phyloP scores from a whole-genome alignment of 2,329 filamentous ascomycete species.

The Exophiala oligosperma region DNA sequence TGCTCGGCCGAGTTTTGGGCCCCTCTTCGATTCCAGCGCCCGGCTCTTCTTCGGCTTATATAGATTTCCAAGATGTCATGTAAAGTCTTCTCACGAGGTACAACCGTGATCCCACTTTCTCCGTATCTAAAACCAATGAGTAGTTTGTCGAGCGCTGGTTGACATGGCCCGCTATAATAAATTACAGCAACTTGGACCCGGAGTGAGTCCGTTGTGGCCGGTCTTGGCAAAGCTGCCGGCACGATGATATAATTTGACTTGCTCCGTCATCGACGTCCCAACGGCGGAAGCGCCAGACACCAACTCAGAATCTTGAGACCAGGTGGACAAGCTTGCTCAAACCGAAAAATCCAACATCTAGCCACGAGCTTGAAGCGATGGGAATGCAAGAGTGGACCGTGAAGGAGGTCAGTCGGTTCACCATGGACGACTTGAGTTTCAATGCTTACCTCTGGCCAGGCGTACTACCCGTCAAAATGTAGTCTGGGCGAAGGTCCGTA shows the following conservation, averaged over 20 bases:
- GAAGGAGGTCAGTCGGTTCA: conserved; percentile 38
- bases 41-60: conserved; percentile 4
- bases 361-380: conserved; percentile 7
- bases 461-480: conserved; percentile 32
- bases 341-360: background rate
- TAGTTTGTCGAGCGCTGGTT: background rate
- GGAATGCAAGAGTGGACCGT: conserved; percentile 47
- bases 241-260: background rate
- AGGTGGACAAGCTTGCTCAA: too few species aligned
- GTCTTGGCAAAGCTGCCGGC: background rate
- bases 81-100: too few species aligned
- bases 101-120: background rate
- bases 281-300: too few species aligned
- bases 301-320: too few species aligned
- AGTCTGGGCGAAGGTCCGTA: conserved; percentile 44
- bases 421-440: too few species aligned
- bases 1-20: background rate
- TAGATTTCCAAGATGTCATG: too few species aligned
- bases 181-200: background rate
- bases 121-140: conserved; percentile 9
- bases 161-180: background rate
- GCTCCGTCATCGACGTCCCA: background rate
- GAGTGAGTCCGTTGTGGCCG: background rate
- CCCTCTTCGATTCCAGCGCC: background rate
- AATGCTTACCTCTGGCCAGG: conserved; percentile 37